A percentile compares a stretch with the other conserved stretches of the same genome.
Evolutionary conservation across 768 basidiomycete genomes (phyloP).

Genomic region (Dendrothele bispora): DNA sequence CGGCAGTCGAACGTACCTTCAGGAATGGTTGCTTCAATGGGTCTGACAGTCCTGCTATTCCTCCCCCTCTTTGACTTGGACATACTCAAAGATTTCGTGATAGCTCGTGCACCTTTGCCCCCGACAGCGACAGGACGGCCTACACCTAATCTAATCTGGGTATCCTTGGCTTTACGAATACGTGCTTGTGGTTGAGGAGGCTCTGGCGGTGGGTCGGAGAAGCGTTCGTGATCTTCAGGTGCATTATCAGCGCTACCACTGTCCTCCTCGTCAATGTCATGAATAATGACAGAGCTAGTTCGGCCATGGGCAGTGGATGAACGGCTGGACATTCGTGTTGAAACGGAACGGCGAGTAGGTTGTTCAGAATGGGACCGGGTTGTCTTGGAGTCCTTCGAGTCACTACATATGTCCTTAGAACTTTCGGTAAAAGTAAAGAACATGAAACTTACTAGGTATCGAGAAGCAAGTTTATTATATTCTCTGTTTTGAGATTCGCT

Average conservation of each 20-base stretch:
- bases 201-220: conserved; percentile 16
- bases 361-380: conserved; percentile 20
- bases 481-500: conserved; percentile 81
- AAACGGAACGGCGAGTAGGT: conserved; percentile 35
- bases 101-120: conserved; percentile 61
- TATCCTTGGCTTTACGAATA: conserved; percentile 70
- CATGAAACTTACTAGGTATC: conserved; percentile 46
- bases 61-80: conserved; percentile 51
- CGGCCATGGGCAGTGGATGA: conserved; percentile 33
- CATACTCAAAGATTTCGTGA: conserved; percentile 60
- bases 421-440: not conserved
- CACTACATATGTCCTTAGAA: conserved; percentile 9
- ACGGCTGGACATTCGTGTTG: conserved; percentile 36
- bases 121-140: conserved; percentile 68
- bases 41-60: conserved; percentile 48
- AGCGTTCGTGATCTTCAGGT: conserved; percentile 20
- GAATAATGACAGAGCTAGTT: conserved; percentile 46
- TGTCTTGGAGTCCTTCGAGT: conserved; percentile 18
- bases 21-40: conserved; percentile 54
- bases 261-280: conserved; percentile 49
- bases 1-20: conserved; percentile 49
- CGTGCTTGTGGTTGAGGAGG: conserved; percentile 35
- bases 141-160: conserved; percentile 68
- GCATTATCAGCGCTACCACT: conserved; percentile 26
- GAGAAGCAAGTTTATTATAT: conserved; percentile 71